A percentile compares a stretch with the other conserved stretches of the same genome.
phyloP scores from a whole-genome alignment of 768 basidiomycete species.

The Roridomyces roridus region DNA sequence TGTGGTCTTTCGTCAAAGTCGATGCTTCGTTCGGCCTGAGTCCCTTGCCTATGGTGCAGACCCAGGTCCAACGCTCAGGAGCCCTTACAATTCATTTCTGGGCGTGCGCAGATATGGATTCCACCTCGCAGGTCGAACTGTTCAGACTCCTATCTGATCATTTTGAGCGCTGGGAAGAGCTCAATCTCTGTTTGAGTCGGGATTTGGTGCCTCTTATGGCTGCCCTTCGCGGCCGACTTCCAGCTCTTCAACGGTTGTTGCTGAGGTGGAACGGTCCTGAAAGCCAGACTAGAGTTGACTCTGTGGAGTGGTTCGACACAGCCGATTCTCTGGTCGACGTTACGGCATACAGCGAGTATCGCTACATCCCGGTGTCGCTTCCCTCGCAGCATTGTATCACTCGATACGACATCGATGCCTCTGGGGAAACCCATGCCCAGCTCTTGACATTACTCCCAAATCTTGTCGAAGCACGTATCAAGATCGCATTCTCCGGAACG shows the following conservation, averaged over 20 bases:
- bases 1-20: conserved; percentile 1
- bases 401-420: background rate
- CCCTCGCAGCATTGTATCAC: conserved; percentile 3
- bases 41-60: background rate
- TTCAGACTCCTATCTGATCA: background rate
- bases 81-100: background rate
- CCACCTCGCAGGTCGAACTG: background rate
- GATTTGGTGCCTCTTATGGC: background rate
- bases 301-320: background rate
- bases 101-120: background rate
- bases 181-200: background rate
- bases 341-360: background rate
- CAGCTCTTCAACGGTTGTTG: background rate
- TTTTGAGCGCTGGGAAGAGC: background rate
- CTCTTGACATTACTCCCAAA: background rate
- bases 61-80: background rate
- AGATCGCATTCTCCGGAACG: too few species aligned
- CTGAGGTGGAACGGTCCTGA: background rate
- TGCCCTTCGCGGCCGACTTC: background rate
- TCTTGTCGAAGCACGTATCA: conserved; percentile 1
- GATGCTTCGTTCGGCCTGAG: background rate
- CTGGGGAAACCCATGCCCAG: background rate
- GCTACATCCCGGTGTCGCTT: background rate
- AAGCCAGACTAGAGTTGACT: background rate
- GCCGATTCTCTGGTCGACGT: background rate